Base-by-base conservation (phyloP, 2,329 filamentous ascomycete genomes). In the Diaporthe sp. region DNA sequence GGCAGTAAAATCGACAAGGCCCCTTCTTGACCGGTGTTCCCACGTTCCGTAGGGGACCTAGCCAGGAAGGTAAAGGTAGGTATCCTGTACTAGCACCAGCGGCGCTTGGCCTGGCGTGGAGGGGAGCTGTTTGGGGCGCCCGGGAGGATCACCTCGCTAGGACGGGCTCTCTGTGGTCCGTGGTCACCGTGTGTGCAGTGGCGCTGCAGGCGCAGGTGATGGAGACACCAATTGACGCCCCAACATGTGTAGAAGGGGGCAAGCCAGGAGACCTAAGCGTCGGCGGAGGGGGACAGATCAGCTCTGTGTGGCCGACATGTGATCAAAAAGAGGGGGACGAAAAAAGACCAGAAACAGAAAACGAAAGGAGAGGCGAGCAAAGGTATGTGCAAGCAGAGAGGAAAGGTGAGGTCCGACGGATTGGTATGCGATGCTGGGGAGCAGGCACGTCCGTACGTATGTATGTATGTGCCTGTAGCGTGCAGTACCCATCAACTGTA, bases 151-250 rank as follows among this genome's bases (percentile, higher is more conserved):
- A 44, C 28, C 44, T 51, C 62, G 65, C 53, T 42, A 22, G 61
- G 61, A 65, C 65, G 49, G 65, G 34, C 49, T 28, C 49, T 28
- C 31, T 55, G 65, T 55, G 65, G 65, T 69, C 65, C 49, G 65
- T 55, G 65, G 65, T 69, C 49, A 55, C 31, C 65, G 65, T 69
- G 65, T 68, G 61, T 42, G 65, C 49, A 69, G 46, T 69, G 65
- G 65, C 65, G 59, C 42, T 65, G 42, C 25, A 46, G 59, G 59
- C 49, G 62, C 62, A 68, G 46, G 31, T 39, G 65, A 51, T 25
- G 28, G 49, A 37, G 65, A 55, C 65, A 55, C 65, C 31, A 31
- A 69, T 55, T 55, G 49, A 55, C 49, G 49, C 46, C 46, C 34
- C 46, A 42, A 69, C 49, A 53, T 37, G 31, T 51, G 34, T 39